Percentiles rank a stretch among this genome's conserved stretches.
These are phyloP conservation scores for Epicoccum sorghinum DNA, from an alignment of 2,329 filamentous ascomycete species.

Conservation along the genomic window DNA sequence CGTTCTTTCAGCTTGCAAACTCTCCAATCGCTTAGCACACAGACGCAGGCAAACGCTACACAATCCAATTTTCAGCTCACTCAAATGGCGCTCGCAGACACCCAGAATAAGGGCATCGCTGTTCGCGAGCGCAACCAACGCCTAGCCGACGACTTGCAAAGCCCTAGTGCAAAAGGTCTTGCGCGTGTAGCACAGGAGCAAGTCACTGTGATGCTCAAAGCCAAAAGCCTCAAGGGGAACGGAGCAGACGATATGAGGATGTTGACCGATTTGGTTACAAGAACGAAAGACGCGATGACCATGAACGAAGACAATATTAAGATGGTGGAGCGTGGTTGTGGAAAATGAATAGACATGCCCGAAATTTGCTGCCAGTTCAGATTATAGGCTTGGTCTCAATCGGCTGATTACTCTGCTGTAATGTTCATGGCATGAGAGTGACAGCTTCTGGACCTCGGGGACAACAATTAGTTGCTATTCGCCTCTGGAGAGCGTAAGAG, in stretches of 20 bases:
- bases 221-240: slow-evolving; percentile 14
- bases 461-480: too few species aligned
- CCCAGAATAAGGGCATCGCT: slow-evolving; percentile 25
- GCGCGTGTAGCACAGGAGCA: slow-evolving; percentile 24
- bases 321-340: slow-evolving; percentile 1
- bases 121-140: slow-evolving; percentile 29
- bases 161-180: slow-evolving; percentile 22
- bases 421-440: too few species aligned
- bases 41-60: slow-evolving; percentile 5
- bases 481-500: too few species aligned
- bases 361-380: neutral
- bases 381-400: too few species aligned
- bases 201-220: slow-evolving; percentile 22
- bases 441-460: too few species aligned
- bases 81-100: slow-evolving; percentile 13
- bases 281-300: slow-evolving; percentile 24
- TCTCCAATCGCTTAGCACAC: slow-evolving; percentile 13
- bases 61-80: slow-evolving; percentile 15
- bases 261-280: slow-evolving; percentile 18
- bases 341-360: neutral
- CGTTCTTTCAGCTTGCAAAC: slow-evolving; percentile 1
- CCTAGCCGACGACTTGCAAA: slow-evolving; percentile 23
- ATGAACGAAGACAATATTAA: slow-evolving; percentile 27
- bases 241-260: slow-evolving; percentile 10
- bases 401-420: too few species aligned